These are phyloP conservation scores for Casuarina cunninghamiana DNA, from an alignment of 306 rosid species.

Conservation along the genomic window DNA sequence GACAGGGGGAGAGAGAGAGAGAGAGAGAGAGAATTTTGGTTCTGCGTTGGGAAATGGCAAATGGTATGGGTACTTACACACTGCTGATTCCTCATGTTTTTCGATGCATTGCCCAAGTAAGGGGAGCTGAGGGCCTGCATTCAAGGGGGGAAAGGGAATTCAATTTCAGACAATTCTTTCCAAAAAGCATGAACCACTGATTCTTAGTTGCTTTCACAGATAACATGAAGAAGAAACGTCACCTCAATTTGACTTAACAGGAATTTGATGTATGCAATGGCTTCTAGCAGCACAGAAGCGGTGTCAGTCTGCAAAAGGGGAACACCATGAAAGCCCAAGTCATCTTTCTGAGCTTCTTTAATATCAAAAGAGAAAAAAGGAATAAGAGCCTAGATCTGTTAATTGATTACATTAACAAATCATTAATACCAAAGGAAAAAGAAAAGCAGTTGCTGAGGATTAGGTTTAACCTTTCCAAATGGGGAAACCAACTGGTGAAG, in stretches of 20 bases:
- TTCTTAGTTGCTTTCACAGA: slow-evolving; percentile 32
- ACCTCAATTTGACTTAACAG: slow-evolving; percentile 91
- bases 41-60: slow-evolving; percentile 44
- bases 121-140: slow-evolving; percentile 87
- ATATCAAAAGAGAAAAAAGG: slow-evolving; percentile 26
- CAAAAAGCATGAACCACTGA: slow-evolving; percentile 35
- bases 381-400: background rate
- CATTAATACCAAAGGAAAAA: background rate
- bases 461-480: slow-evolving; percentile 67
- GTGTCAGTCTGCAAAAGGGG: slow-evolving; percentile 98
- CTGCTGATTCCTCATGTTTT: slow-evolving; percentile 54
- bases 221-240: slow-evolving; percentile 39
- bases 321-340: slow-evolving; percentile 28
- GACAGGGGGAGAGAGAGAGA: too few relatives aligned
- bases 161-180: slow-evolving; percentile 39
- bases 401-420: too few relatives aligned
- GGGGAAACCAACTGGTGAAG: slow-evolving; percentile 93
- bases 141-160: slow-evolving; percentile 19
- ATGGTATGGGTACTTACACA: slow-evolving; percentile 48
- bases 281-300: slow-evolving; percentile 88
- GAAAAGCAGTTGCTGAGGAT: background rate
- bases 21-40: slow-evolving; percentile 7
- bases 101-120: slow-evolving; percentile 61
- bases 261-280: slow-evolving; percentile 84
- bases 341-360: slow-evolving; percentile 43